Base-by-base conservation (phyloP, 192 early-diverging fungal genomes). In the Coemansia sp. region DNA sequence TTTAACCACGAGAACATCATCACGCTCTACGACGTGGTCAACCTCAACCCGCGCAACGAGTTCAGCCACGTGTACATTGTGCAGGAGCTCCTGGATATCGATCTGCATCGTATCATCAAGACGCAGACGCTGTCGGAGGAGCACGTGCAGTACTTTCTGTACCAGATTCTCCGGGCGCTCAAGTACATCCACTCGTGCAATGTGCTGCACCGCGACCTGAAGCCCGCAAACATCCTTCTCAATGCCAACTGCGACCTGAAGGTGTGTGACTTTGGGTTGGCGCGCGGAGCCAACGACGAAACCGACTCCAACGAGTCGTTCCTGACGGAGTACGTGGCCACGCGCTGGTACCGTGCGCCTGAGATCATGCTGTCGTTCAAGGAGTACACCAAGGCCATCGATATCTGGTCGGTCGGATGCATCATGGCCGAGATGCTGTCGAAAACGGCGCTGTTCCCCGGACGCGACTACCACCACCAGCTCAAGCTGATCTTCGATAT, bases 181-280 rank as follows among this genome's bases (percentile, higher is more conserved):
- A 96, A 96, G 86, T 95, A 92, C 84, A 93, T 96, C 61, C 95
- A 96, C 79, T 92, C 91, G 63, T 94, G 94, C 39, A 91, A 95
- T 67, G 92, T 97, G 60, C 84, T 99, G 62, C 97, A 99, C 68
- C 87, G 97, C 49, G 97, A 99, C 80, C 74, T 99, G 71, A 99
- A 99, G 79, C 97, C 97, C 15, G 91, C 91, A 76, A 98, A 98
- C 82, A 83, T 98, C 63, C 80, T 98, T n/a, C 91, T 98, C 47
- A 98, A 98, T 76, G 92, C 94, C 56, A 95, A 99, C 77, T 99
- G 97, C 76, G 97, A 99, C 72, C 85, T 99, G 43, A 99, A 97
- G 91, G 93, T 99, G 64, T 98, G 97, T 76, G 98, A 99, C 78
- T 96, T 99, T 89, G 98, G 98, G 22, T 82, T 99, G 40, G 98